These are phyloP conservation scores for Alternaria arbusti DNA, from an alignment of 2,329 filamentous ascomycete species.

Conservation along the genomic window DNA sequence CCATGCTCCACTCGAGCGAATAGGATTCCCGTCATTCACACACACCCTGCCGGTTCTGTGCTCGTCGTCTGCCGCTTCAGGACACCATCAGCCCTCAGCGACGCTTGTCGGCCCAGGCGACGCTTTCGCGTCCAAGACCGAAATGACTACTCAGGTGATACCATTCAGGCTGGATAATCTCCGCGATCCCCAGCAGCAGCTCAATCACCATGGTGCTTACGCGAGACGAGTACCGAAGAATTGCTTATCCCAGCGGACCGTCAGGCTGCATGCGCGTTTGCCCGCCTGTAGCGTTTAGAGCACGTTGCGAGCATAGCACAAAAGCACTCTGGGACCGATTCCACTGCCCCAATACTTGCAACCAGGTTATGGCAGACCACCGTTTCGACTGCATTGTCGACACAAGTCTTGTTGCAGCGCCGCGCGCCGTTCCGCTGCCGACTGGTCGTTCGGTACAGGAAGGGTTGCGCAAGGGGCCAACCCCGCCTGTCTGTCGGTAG, in stretches of 20 bases:
- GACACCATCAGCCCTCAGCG: conserved; percentile 11
- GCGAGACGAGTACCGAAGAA: conserved; percentile 24
- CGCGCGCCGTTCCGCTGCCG: conserved; percentile 34
- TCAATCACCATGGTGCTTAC: conserved; percentile 25
- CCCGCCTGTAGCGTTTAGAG: conserved; percentile 10
- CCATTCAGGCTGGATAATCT: conserved; percentile 19
- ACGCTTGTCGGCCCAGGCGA: conserved; percentile 17
- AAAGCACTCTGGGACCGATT: not conserved
- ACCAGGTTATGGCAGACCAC: conserved; percentile 12
- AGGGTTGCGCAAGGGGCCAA: conserved; percentile 9
- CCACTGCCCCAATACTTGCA: conserved; percentile 4
- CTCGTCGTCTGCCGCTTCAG: conserved; percentile 10
- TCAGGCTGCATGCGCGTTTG: conserved; percentile 23
- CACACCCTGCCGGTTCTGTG: conserved; percentile 11
- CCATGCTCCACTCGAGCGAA: conserved; percentile 14
- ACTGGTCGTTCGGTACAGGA: conserved; percentile 7
- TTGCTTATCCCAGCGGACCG: conserved; percentile 13
- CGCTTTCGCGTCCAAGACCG: conserved; percentile 19
- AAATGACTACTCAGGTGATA: conserved; percentile 17
- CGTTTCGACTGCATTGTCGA: conserved; percentile 21
- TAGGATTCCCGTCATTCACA: conserved; percentile 2
- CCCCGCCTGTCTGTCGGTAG: not conserved
- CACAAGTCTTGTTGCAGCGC: conserved; percentile 21
- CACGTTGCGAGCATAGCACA: conserved; percentile 4
- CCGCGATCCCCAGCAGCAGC: conserved; percentile 19